Evolutionary conservation across 164 flowering plant genomes (phyloP).

Genomic region (grape (Vitis vinifera)): ASM3070453v1 NC_081808.1:1696001-1696500

Average conservation of each 20-base stretch:
- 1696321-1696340: constrained; percentile 22
- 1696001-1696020: constrained; percentile 40
- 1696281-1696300: constrained; percentile 24
- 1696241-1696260: constrained; percentile 27
- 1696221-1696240: constrained; percentile 25
- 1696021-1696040: constrained; percentile 34
- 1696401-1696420: constrained; percentile 30
- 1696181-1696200: constrained; percentile 28
- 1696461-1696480: constrained; percentile 12
- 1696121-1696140: constrained; percentile 18
- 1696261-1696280: constrained; percentile 22
- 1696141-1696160: constrained; percentile 39
- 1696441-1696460: constrained; percentile 17
- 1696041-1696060: constrained; percentile 19
- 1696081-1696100: constrained; percentile 49
- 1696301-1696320: constrained; percentile 23
- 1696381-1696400: constrained; percentile 21
- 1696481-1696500: neutral
- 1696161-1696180: constrained; percentile 36
- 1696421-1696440: constrained; percentile 18
- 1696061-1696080: neutral
- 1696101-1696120: constrained; percentile 16
- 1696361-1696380: constrained; percentile 25
- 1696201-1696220: constrained; percentile 18
- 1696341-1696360: constrained; percentile 31